phyloP scores from a whole-genome alignment of 257 asterid species.

The Gentiana dahurica region DNA sequence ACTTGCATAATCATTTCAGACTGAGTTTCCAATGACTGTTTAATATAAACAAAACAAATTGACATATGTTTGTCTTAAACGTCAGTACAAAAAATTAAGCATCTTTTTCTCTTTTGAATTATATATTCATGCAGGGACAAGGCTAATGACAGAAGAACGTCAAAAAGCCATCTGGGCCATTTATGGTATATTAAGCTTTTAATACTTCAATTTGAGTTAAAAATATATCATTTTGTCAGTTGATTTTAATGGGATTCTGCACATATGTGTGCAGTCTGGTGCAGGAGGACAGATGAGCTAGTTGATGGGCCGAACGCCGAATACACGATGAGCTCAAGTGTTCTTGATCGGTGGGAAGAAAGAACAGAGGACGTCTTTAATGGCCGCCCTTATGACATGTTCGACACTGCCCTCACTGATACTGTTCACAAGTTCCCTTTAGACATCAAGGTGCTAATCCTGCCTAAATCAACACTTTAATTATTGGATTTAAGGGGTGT shows the following conservation, averaged over 20 bases:
- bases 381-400: constrained; percentile 62
- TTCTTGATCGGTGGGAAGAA: constrained; percentile 75
- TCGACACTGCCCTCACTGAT: constrained; percentile 75
- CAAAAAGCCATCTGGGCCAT: constrained; percentile 88
- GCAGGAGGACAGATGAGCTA: constrained; percentile 78
- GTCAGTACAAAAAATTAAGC: neutral
- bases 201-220: neutral
- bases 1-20: too few species aligned
- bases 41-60: neutral
- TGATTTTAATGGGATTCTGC: neutral
- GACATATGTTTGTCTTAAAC: neutral
- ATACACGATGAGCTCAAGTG: constrained; percentile 33
- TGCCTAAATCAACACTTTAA: too few species aligned
- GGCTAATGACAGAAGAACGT: constrained; percentile 64
- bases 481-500: too few species aligned
- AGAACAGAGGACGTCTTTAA: constrained; percentile 57
- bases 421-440: constrained; percentile 58
- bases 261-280: constrained; percentile 45
- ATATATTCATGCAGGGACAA: constrained; percentile 43
- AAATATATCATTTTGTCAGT: neutral
- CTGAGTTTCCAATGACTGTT: neutral
- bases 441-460: constrained; percentile 47
- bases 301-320: constrained; percentile 77
- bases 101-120: neutral
- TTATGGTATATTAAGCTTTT: constrained; percentile 31